Evolutionary conservation across 1,139 yeast species (phyloP), one percentile per base, ranked within the genome.

Genomic region (Pichia terricola): DNA sequence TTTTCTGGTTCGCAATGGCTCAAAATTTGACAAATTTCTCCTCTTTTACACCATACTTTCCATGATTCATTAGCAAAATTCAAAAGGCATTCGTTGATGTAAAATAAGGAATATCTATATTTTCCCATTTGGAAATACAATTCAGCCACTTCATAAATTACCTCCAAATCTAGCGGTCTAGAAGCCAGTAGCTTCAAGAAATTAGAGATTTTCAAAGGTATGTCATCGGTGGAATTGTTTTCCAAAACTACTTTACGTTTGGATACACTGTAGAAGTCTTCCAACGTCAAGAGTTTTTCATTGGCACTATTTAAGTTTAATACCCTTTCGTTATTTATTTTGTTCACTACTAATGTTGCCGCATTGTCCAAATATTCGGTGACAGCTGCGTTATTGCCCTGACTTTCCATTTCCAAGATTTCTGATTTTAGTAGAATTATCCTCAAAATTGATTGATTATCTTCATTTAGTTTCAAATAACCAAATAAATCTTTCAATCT

Each of bases 81-180:
- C 22, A 16, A 16, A 16, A 16, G 22, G 22, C 22, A 73, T 56
- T 89, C 95, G 56, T 85, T 79, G 37, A 75, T 70, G 47, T 86
- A 71, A 58, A 72, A 77, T 7, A 82, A 70, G 0, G 94, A 81
- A 54, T 80, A 78, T 32, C 76, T 80, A 53, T 75, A 80, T 53
- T 79, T 78, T 1, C 88, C 88, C n/a, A 70, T 51, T 8, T 65
- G 59, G 34, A 63, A 62, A 58, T 89, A 89, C 28, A 73, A 69
- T 36, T 77, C 75, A 5, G 79, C 83, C 47, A 87, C 67, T 62
- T 85, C 94, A 40, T 78, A 71, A 95, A 94, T 87, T 1, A 85
- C 67, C 51, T 81, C 77, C 5, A 75, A 66, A 61, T 91, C 97
- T 31, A 79, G 62, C 1, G 96, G 96, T 53, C 73, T 76, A 43